Conservation (phyloP, 1,284 basidiomycete genomes). For the Leccinum huronense region DNA sequence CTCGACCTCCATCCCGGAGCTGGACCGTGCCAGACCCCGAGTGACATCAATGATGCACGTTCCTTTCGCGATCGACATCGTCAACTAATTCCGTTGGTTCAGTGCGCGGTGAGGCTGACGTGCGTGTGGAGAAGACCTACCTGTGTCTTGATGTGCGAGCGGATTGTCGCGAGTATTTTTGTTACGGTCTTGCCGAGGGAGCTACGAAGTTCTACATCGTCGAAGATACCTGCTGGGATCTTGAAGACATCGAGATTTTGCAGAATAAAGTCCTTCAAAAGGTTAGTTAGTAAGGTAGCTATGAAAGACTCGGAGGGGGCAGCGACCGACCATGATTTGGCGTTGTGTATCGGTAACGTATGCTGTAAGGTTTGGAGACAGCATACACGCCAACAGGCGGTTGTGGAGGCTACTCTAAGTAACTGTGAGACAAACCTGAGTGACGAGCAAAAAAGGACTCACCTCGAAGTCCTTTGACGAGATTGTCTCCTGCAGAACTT, state of each 20-base stretch:
- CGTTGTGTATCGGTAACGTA: not conserved
- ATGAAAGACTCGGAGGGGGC: not conserved
- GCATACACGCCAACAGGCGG: not conserved
- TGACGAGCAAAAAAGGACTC: not conserved
- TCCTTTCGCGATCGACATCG: not conserved
- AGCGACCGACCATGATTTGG: not conserved
- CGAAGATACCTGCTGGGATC: not conserved
- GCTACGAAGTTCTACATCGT: not conserved
- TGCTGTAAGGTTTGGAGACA: not conserved
- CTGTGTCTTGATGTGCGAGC: not conserved
- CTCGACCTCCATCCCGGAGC: not conserved
- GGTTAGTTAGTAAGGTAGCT: not conserved
- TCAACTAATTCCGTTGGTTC: constrained; percentile 1
- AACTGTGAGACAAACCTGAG: not conserved
- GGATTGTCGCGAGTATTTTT: not conserved
- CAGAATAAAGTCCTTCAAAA: not conserved
- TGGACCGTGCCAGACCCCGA: not conserved
- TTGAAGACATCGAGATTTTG: not conserved
- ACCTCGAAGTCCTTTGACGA: not conserved
- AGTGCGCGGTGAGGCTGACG: not conserved
- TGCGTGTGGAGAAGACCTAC: not conserved
- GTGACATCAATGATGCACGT: not conserved
- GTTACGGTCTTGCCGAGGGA: not conserved
- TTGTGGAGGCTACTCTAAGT: not conserved
- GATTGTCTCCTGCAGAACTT: not conserved